These are phyloP conservation scores for Pythium periplocum DNA, from an alignment of 352 stramenopile species.

Conservation along the genomic window DNA sequence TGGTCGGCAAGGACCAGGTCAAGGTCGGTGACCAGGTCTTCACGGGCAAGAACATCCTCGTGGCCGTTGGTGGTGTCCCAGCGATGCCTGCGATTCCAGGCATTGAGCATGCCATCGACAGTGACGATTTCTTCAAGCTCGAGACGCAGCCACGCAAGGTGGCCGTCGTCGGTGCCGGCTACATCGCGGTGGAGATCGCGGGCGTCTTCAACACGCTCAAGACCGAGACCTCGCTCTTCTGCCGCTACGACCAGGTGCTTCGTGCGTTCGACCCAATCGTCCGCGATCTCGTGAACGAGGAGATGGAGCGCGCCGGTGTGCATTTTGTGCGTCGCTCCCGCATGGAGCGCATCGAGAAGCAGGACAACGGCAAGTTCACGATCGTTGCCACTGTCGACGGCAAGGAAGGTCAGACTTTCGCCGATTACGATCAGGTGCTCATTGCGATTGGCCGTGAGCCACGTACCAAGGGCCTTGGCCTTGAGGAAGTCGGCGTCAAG, in stretches of 20 bases:
- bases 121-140: slow-evolving; percentile 97
- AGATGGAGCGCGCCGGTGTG: slow-evolving; percentile 68
- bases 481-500: slow-evolving; percentile 75
- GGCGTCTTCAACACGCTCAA: slow-evolving; percentile 93
- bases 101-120: slow-evolving; percentile 92
- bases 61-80: slow-evolving; percentile 92
- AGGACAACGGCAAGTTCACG: slow-evolving; percentile 79
- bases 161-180: slow-evolving; percentile 96
- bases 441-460: slow-evolving; percentile 85
- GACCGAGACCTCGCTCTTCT: slow-evolving; percentile 89
- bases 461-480: slow-evolving; percentile 77
- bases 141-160: slow-evolving; percentile 89
- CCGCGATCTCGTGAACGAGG: slow-evolving; percentile 64
- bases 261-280: slow-evolving; percentile 89
- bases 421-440: slow-evolving; percentile 50
- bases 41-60: slow-evolving; percentile 91
- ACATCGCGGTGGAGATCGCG: slow-evolving; percentile 98
- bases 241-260: slow-evolving; percentile 82
- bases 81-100: slow-evolving; percentile 77
- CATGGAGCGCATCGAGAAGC: slow-evolving; percentile 78
- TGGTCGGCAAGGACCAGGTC: slow-evolving; percentile 39
- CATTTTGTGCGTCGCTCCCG: slow-evolving; percentile 49
- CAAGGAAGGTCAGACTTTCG: slow-evolving; percentile 33
- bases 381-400: slow-evolving; percentile 54
- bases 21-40: slow-evolving; percentile 69